Base-by-base conservation (phyloP, 2,329 filamentous ascomycete species). In the Colletotrichum sp. region DNA sequence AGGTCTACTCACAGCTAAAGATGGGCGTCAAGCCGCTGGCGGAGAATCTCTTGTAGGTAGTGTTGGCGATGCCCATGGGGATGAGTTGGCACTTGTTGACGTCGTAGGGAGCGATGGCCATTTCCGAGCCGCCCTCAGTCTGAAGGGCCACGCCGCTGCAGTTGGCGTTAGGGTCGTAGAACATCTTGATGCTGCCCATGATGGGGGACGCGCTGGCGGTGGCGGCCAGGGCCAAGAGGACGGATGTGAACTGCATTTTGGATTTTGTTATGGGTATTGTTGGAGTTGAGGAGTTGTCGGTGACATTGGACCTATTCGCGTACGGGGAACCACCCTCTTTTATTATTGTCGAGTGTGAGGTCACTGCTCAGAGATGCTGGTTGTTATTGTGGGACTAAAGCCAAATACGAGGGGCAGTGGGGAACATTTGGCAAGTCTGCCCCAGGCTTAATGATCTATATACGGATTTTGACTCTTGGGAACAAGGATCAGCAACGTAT, bases 101-200 rank as follows among this genome's bases (percentile, higher is more conserved):
- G 22, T 61, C n/a, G 55, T 65, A 13, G 34, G 44, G 29, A 1
- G 73, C 13, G 29, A 76, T 72, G 15, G 64, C 57, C 9, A 76
- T 16, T 15, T 36, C 32, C 12, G 34, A 34, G 8, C 72, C 72
- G 4, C 73, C 73, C 16, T 55, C 15, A 2, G 30, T 19, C 39
- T 72, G 64, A 19, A 65, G 19, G 2, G 69, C 7, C 19, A 13
- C 30, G 3, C 70, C 73, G 3, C 5, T 34, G 59, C 73, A 76
- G 44, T 76, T 2, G 34, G 73, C 34, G 12, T 39, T 29, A 11
- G 70, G 9, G 25, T 73, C 57, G 73, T 69, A 73, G 64, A 69
- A 76, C 64, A 76, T 73, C 16, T 73, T 76, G 73, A 76, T 69
- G 44, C 5, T 64, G 34, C 73, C 73, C 27, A 76, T 65, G 64